Evolutionary conservation across 202 grass and related monocot genomes (phyloP).

Genomic region (Cymbopogon flexuosus): DNA sequence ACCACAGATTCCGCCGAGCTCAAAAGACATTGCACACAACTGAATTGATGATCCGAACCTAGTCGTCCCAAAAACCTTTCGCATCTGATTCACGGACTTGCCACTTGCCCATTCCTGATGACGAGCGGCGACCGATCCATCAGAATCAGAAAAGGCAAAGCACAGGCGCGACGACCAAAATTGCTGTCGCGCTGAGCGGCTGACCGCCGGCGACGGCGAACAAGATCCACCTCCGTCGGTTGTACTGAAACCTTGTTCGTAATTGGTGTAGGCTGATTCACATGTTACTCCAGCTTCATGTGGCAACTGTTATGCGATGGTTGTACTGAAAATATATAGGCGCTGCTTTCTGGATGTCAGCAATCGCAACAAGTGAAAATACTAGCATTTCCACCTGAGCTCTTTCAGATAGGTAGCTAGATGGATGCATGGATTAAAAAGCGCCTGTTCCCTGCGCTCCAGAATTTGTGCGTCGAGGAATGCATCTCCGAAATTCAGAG

Average conservation of each 20-base stretch:
- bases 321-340: no score
- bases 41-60: neutral
- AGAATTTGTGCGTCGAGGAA: no score
- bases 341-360: no score
- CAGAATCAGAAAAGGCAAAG: neutral
- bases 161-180: neutral
- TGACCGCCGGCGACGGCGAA: slow-evolving; percentile 1
- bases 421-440: no score
- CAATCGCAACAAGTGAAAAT: neutral
- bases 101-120: neutral
- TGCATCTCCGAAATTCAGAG: no score
- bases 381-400: neutral
- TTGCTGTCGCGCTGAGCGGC: neutral
- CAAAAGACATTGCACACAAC: neutral
- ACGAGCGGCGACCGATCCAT: neutral
- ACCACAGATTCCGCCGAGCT: slow-evolving; percentile 3
- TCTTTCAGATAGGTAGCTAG: neutral
- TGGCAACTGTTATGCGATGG: neutral
- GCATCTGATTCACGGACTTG: neutral
- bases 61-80: neutral
- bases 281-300: no score
- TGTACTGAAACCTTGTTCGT: no score
- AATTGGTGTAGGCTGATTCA: neutral
- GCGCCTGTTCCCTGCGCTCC: no score
- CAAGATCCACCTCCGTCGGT: no score